A percentile compares a stretch with the other conserved stretches of the same genome.
Conservation (phyloP, 805 yeast genomes). For the Ogataea thermomethanolica region DNA sequence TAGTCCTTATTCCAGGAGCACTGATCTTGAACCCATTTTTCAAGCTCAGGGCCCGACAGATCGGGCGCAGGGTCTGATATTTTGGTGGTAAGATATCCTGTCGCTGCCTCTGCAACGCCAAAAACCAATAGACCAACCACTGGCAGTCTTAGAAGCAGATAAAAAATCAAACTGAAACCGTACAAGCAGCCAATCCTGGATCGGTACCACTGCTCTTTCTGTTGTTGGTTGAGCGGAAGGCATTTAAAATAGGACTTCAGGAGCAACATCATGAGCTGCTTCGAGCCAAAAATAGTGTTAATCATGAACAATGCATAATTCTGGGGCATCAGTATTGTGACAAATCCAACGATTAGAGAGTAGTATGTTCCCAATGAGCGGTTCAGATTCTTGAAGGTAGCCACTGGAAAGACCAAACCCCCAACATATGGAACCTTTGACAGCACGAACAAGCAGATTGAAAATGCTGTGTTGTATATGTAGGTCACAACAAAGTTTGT, state of each 20-base stretch:
- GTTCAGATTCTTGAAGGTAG: constrained; percentile 43
- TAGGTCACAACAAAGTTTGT: constrained; percentile 27
- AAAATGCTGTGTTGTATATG: constrained; percentile 25
- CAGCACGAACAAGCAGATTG: constrained; percentile 33
- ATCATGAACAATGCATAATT: constrained; percentile 36
- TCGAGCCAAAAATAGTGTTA: constrained; percentile 44
- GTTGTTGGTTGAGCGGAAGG: constrained; percentile 41
- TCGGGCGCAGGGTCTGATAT: constrained; percentile 45
- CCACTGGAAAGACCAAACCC: constrained; percentile 37
- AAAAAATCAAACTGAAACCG: constrained; percentile 53
- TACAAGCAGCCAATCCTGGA: constrained; percentile 53
- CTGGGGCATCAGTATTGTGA: constrained; percentile 36
- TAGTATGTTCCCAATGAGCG: constrained; percentile 45
- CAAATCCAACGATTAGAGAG: constrained; percentile 37
- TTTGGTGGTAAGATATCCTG: constrained; percentile 52
- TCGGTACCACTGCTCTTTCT: constrained; percentile 45
- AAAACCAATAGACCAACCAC: constrained; percentile 45
- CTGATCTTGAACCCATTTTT: constrained; percentile 16
- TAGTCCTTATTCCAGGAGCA: constrained; percentile 19
- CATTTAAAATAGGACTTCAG: constrained; percentile 49
- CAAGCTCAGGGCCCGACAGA: neutral
- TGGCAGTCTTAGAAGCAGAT: constrained; percentile 41
- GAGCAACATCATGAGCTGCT: constrained; percentile 43
- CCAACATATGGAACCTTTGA: constrained; percentile 43
- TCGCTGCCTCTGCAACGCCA: constrained; percentile 50